phyloP scores from a whole-genome alignment of 2,329 filamentous ascomycete species.

The Ceratocystis destructans region DNA sequence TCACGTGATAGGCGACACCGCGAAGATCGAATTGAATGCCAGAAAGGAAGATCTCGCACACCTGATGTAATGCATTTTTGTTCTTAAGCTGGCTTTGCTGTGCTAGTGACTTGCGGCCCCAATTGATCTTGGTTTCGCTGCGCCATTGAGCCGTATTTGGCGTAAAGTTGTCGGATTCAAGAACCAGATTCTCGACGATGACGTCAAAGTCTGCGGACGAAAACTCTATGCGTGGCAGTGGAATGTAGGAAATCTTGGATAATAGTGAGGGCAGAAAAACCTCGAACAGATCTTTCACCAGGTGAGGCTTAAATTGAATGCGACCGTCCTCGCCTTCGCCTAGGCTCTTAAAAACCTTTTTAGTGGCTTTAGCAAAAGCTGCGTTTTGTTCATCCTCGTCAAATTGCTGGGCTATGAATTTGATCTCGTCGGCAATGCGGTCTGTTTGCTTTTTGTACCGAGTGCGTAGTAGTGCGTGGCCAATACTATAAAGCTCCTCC shows the following conservation, averaged over 20 bases:
- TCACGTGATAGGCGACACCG: conserved; percentile 88
- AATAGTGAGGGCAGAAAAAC: conserved; percentile 74
- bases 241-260: conserved; percentile 77
- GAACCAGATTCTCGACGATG: conserved; percentile 83
- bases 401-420: conserved; percentile 80
- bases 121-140: conserved; percentile 88
- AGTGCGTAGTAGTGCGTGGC: conserved; percentile 72
- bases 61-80: conserved; percentile 37
- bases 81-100: conserved; percentile 71
- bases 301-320: conserved; percentile 78
- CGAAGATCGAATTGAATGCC: conserved; percentile 86
- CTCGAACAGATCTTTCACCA: conserved; percentile 76
- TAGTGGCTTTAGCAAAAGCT: conserved; percentile 57
- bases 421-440: conserved; percentile 74
- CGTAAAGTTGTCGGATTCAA: conserved; percentile 94
- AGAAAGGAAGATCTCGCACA: conserved; percentile 51
- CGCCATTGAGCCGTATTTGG: conserved; percentile 81
- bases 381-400: conserved; percentile 79
- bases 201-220: conserved; percentile 72
- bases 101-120: conserved; percentile 75
- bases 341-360: conserved; percentile 78
- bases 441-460: conserved; percentile 81
- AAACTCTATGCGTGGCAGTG: conserved; percentile 88
- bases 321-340: conserved; percentile 77
- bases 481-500: conserved; percentile 72